Conservation (phyloP, 352 stramenopile species). For the Pythium dissotocum region DNA sequence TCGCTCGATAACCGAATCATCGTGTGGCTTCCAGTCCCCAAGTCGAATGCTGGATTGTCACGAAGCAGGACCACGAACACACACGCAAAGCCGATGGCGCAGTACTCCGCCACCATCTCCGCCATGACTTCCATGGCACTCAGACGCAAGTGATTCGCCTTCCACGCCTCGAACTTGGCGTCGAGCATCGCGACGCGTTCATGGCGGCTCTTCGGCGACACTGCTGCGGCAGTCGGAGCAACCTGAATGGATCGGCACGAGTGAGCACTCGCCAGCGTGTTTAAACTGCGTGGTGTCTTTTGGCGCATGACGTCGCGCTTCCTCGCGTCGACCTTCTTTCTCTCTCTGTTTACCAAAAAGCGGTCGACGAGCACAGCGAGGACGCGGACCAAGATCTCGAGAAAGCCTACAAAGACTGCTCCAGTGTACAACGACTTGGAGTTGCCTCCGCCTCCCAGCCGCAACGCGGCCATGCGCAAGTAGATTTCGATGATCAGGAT, state of each 20-base stretch:
- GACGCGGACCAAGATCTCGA: conserved; percentile 14
- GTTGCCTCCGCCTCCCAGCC: neutral
- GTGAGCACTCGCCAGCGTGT: neutral
- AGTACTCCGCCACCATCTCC: conserved; percentile 19
- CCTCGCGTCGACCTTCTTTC: neutral
- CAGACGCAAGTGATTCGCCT: neutral
- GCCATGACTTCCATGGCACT: neutral
- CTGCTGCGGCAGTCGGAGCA: neutral
- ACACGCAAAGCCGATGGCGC: conserved; percentile 14
- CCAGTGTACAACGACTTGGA: neutral
- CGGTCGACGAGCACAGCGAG: neutral
- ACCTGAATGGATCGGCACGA: neutral
- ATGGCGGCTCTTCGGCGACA: neutral
- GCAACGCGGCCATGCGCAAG: neutral
- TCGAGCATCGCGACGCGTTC: neutral
- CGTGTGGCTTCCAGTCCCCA: neutral
- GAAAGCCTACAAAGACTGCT: neutral
- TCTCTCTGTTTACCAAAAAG: neutral
- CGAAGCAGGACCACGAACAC: conserved; percentile 1
- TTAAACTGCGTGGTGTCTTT: neutral
- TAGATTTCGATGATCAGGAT: neutral
- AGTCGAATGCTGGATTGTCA: conserved; percentile 5
- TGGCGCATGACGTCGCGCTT: neutral
- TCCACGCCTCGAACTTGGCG: conserved; percentile 7
- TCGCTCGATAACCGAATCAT: neutral